Base-by-base conservation (phyloP, 164 flowering plant species). In the Liquidambar formosana region DNA sequence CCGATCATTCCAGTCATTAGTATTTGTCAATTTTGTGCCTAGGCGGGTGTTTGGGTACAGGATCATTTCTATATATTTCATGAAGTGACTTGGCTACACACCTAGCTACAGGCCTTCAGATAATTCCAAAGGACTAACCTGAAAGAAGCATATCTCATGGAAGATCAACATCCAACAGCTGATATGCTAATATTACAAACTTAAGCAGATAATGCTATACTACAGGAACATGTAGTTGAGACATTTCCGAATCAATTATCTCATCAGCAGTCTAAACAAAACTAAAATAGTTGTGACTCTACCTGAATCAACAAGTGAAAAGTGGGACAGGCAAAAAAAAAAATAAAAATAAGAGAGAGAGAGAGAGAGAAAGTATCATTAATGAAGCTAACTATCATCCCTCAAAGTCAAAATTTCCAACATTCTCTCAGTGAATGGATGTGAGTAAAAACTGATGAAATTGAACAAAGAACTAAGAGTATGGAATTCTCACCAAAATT, bases 371-470 rank as follows among this genome's bases (percentile, higher is more conserved):
- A 26, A 22, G 45, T 9, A 43, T 15, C 14, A 26, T 21, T 25
- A 27, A 23, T 27, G 23, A 57, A 64, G n/a, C 63, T 59, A 69
- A 57, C 72, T 58, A 9, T 21, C 16, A 49, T 19, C 19, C 22
- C 64, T 45, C 65, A 56, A 49, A 43, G 57, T 73, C 77, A 75
- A 77, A 76, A 77, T 54, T 77, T 61, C 44, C 60, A 68, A 14
- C 43, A 14, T 18, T 72, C 56, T 54, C 71, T 54, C 63, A 16
- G 43, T 4, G 16, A 25, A 52, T 49, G 27, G 47, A n/a, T 22
- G 47, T 25, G 33, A 43, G 16, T 69, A 8, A 25, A 12, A 68
- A 59, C 67, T 58, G 54, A 67, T 18, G 27, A 27, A 25, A 18
- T 56, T 52, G 19, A 16, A 62, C 53, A 22, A 27, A 22, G 28